Base-by-base conservation (phyloP, 1,139 yeast species). In the Schwanniomyces etchellsii region DNA sequence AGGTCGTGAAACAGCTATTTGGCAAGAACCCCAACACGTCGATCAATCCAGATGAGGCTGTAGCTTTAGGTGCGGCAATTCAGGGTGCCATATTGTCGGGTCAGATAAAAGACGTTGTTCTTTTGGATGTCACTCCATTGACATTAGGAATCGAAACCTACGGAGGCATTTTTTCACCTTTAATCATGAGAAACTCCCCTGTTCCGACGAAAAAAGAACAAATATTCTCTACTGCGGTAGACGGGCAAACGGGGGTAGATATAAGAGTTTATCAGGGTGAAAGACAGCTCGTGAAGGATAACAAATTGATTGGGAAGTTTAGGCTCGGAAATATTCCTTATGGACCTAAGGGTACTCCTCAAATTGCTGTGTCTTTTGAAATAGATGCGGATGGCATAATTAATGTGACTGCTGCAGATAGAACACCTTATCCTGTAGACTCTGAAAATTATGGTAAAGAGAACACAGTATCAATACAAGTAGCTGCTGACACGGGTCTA, bases 321-420 rank as follows among this genome's bases (percentile, higher is more conserved):
- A 74, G 76, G 44, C 57, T 82, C 33, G 59, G 77, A 5, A 80
- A 78, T 30, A 81, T 82, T 15, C 85, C 88, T 20, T 67, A 77
- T 4, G 70, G 75, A 39, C 82, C 84, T n/a, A 82, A 82, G 44
- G 91, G 93, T 12, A 69, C 70, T 5, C 89, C 93, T 3, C 85
- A 82, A 48, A 79, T 82, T 35, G 76, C 74, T 17, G 91, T 82
- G 5, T 63, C 75, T 2, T 82, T 81, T 55, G 85, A 77, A 48
- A 79, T 82, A 34, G 89, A 82, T 56, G 89, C 88, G 0, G 91
- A 82, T 57, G 93, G 94, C 11, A 82, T 82, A 30, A 79, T 82
- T 33, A 78, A 79, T 41, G 91, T 82, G 2, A 66, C 78, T 35
- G 93, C 91, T 0, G 61, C 64, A 5, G 40, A 37, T 18, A 35